A percentile compares a stretch with the other conserved stretches of the same genome.
phyloP scores from a whole-genome alignment of 2,329 filamentous ascomycete species.

The Paracamarosporium sp. region DNA sequence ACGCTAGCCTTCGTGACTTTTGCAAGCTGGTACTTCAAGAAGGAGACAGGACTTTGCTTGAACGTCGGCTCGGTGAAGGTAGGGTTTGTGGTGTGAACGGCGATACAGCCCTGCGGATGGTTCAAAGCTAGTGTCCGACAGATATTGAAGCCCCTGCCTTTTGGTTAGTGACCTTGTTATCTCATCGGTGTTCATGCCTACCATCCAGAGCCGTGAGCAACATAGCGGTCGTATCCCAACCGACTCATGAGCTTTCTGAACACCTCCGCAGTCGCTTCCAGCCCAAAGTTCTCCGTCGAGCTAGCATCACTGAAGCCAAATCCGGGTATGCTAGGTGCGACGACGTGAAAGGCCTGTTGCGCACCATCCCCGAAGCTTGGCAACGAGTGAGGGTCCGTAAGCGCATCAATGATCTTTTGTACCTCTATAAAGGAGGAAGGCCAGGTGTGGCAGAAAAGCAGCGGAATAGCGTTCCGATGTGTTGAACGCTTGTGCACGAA shows the following conservation, averaged over 20 bases:
- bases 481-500: slow-evolving; percentile 68
- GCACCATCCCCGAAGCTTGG: slow-evolving; percentile 26
- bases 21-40: slow-evolving; percentile 64
- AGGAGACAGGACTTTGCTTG: slow-evolving; percentile 54
- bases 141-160: slow-evolving; percentile 51
- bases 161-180: slow-evolving; percentile 6
- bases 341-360: slow-evolving; percentile 65
- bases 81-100: slow-evolving; percentile 67
- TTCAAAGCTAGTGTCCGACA: slow-evolving; percentile 55
- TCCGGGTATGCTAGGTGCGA: slow-evolving; percentile 70
- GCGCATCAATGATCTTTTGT: slow-evolving; percentile 60
- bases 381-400: slow-evolving; percentile 61
- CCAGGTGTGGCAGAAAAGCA: slow-evolving; percentile 71
- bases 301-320: slow-evolving; percentile 72
- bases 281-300: slow-evolving; percentile 56
- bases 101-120: slow-evolving; percentile 61
- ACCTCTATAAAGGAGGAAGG: slow-evolving; percentile 70
- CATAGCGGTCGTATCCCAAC: slow-evolving; percentile 65
- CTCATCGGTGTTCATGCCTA: slow-evolving; percentile 25
- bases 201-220: slow-evolving; percentile 63
- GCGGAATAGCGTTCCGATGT: slow-evolving; percentile 63
- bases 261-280: slow-evolving; percentile 61
- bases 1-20: slow-evolving; percentile 47
- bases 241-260: slow-evolving; percentile 67
- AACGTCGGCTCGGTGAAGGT: slow-evolving; percentile 59